Evolutionary conservation across 2,329 filamentous ascomycete genomes (phyloP).

Genomic region (Colletotrichum spaethianum): DNA sequence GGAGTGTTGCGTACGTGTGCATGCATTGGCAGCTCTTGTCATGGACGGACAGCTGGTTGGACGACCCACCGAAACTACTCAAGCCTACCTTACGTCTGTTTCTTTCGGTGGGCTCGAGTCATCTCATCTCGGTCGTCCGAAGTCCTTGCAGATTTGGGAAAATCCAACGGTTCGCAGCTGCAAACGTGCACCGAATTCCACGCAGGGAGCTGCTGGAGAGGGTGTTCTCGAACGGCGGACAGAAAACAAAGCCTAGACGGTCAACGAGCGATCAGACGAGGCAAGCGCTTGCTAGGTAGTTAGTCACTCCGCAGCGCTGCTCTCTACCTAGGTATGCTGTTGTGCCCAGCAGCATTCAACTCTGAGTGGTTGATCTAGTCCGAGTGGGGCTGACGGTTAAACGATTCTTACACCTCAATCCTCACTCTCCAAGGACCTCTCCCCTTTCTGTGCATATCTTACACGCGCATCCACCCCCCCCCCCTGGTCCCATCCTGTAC

Average conservation of each 20-base stretch:
- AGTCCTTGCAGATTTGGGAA: constrained; percentile 34
- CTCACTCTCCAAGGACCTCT: constrained; percentile 15
- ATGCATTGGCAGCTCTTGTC: constrained; percentile 16
- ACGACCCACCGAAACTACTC: constrained; percentile 25
- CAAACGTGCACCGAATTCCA: constrained; percentile 5
- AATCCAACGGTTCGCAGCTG: constrained; percentile 3
- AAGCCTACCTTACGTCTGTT: constrained; percentile 21
- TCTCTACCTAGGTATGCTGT: not conserved
- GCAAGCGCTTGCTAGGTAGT: constrained; percentile 7
- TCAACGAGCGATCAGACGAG: constrained; percentile 14
- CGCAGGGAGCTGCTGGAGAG: not conserved
- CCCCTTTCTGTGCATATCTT: constrained; percentile 35
- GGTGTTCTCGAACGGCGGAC: constrained; percentile 3
- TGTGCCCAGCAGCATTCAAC: not conserved
- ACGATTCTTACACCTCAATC: constrained; percentile 17
- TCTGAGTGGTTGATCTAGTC: constrained; percentile 10
- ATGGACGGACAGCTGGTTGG: not conserved
- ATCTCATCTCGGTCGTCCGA: constrained; percentile 39
- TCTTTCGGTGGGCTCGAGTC: constrained; percentile 23
- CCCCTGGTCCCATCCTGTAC: constrained; percentile 27
- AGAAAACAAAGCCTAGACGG: constrained; percentile 10
- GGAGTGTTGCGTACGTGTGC: constrained; percentile 21
- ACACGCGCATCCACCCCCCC: constrained; percentile 2
- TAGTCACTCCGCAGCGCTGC: not conserved
- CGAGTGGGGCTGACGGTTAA: constrained; percentile 14